Evolutionary conservation across 306 rosid genomes (phyloP).

Genomic region (Mucuna pruriens): DNA sequence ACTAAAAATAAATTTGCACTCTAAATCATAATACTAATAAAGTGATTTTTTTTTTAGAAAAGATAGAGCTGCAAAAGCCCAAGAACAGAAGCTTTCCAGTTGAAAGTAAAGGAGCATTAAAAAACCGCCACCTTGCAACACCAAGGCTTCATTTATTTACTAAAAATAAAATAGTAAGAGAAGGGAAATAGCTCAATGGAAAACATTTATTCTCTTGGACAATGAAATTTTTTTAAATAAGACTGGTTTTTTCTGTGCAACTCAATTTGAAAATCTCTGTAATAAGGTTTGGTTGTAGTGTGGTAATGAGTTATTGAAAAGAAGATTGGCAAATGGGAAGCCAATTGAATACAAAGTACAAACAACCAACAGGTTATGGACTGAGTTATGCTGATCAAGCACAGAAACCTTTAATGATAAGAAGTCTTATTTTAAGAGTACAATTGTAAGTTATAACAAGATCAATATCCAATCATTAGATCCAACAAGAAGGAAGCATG

Average conservation of each 20-base stretch:
- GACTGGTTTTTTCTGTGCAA: neutral
- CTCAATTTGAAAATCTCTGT: neutral
- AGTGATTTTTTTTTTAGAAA: too few relatives aligned
- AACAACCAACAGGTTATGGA: constrained; percentile 4
- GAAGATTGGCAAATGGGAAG: neutral
- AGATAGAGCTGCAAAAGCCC: neutral
- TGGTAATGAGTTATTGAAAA: neutral
- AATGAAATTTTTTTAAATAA: neutral
- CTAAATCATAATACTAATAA: neutral
- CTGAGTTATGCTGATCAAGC: neutral
- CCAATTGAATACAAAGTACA: neutral
- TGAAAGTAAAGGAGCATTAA: neutral
- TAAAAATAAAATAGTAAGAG: neutral
- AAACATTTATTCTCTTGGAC: neutral
- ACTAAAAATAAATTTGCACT: neutral
- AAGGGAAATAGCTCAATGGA: neutral
- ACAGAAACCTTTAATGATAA: neutral
- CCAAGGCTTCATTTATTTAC: neutral
- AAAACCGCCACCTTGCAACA: neutral
- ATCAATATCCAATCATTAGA: neutral
- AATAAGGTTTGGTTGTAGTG: neutral
- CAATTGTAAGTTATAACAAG: neutral
- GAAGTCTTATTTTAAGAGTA: neutral
- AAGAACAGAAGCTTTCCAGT: neutral
- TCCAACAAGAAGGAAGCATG: neutral